phyloP scores from a whole-genome alignment of 2,329 filamentous ascomycete species.

The Allantophomopsis lycopodina region DNA sequence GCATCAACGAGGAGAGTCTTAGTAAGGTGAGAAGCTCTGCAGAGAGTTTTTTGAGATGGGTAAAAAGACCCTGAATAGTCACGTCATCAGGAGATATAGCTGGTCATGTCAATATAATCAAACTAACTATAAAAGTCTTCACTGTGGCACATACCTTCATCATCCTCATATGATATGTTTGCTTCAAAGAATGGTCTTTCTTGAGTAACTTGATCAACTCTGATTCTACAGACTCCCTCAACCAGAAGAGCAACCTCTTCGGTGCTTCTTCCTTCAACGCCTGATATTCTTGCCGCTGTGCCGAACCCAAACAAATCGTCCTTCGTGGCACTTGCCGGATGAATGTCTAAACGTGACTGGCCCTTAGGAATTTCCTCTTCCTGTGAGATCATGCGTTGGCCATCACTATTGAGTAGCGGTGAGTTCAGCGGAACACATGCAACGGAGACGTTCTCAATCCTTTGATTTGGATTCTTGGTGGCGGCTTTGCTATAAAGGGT shows the following conservation, averaged over 20 bases:
- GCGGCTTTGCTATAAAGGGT: conserved; percentile 69
- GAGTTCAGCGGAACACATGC: conserved; percentile 80
- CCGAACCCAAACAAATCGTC: conserved; percentile 73
- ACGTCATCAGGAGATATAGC: conserved; percentile 34
- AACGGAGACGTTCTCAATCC: conserved; percentile 58
- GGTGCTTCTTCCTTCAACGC: conserved; percentile 61
- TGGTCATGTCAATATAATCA: conserved; percentile 1
- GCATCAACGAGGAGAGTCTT: conserved; percentile 71
- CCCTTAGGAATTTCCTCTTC: conserved; percentile 29
- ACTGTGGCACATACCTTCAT: conserved; percentile 39
- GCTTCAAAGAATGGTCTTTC: conserved; percentile 81
- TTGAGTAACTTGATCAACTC: conserved; percentile 58
- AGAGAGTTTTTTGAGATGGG: conserved; percentile 69
- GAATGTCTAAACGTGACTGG: conserved; percentile 26
- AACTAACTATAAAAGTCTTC: too few relatives aligned
- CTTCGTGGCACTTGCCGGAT: conserved; percentile 46
- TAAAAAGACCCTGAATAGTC: conserved; percentile 58
- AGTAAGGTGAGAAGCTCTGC: conserved; percentile 77
- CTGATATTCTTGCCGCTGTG: conserved; percentile 65
- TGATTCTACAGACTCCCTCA: conserved; percentile 69
- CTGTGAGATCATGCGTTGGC: conserved; percentile 61
- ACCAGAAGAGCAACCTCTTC: conserved; percentile 75
- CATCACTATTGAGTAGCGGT: conserved; percentile 57
- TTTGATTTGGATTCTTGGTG: conserved; percentile 48
- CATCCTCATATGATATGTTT: conserved; percentile 57